Base-by-base conservation (phyloP, 2,329 filamentous ascomycete species). In the Colletotrichum sp. region DNA sequence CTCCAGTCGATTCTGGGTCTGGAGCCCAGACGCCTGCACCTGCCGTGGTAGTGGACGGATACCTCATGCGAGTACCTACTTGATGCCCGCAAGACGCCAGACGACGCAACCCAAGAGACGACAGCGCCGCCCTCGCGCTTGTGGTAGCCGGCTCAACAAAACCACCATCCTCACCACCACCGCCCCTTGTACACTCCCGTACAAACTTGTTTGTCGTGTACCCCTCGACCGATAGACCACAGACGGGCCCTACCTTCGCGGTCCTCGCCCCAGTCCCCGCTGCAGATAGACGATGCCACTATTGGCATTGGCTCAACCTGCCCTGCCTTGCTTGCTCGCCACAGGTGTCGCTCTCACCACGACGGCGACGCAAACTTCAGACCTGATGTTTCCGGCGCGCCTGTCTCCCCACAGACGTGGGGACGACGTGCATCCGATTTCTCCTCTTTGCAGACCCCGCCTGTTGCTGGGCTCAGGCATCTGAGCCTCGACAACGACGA, bases 371-470 rank as follows among this genome's bases (percentile, higher is more conserved):
- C 64, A 24, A 52, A 52, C 44, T 13, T 52, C 44, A 52, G 64
- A 62, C 59, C 65, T 74, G 70, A 69, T 65, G 71, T 60, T 69
- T 65, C 74, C 71, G 70, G 60, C 60, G 49, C 71, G 63, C 64
- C 71, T 74, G 64, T 39, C 63, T 60, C 74, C 65, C 74, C 74
- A 76, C 74, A 65, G 18, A 21, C 65, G 65, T 76, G 71, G 70
- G 44, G 74, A 76, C 74, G 36, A 74, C 70, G 55, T 76, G 74
- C 71, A 60, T 76, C 74, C 74, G 74, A 71, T 69, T 69, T 76
- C 70, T 73, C 70, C 49, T 76, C 73, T 76, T 69, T 28, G 64
- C 69, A 72, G 64, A 76, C 74, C 73, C 73, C 69, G 73, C 73
- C 70, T 62, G 64, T 57, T 64, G 57, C 63, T 62, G 44, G 69